These are phyloP conservation scores for Calocybe gangraenosa DNA, from an alignment of 768 basidiomycete genomes.

Conservation along the genomic window DNA sequence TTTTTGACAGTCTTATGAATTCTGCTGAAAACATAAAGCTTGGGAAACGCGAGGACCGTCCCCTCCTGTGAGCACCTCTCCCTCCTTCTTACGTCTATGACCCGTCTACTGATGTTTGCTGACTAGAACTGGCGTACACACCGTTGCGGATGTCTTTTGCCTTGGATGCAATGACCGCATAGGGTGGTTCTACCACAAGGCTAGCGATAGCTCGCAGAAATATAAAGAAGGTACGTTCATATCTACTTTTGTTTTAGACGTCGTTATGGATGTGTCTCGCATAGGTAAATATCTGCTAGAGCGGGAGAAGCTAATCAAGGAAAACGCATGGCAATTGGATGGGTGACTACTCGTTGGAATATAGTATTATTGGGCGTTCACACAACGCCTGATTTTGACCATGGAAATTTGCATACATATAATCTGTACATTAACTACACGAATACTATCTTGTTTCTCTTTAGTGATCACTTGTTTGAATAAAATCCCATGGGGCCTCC, in stretches of 20 bases:
- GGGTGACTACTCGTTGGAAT: too few species aligned
- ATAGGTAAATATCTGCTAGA: conserved; percentile 80
- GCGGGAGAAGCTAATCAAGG: conserved; percentile 74
- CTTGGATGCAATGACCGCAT: conserved; percentile 73
- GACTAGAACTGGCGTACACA: conserved; percentile 71
- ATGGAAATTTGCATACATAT: too few species aligned
- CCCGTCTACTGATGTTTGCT: conserved; percentile 1
- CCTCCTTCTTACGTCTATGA: background rate
- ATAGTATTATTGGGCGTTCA: too few species aligned
- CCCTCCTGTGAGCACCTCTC: conserved; percentile 49
- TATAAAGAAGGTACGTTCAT: conserved; percentile 71
- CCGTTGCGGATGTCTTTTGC: conserved; percentile 79
- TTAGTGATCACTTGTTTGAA: too few species aligned
- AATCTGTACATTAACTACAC: too few species aligned
- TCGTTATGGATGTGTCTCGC: background rate
- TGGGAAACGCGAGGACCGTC: conserved; percentile 70
- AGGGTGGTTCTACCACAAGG: conserved; percentile 83
- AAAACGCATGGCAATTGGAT: conserved; percentile 75
- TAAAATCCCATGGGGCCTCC: too few species aligned
- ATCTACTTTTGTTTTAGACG: background rate
- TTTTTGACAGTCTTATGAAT: conserved; percentile 58
- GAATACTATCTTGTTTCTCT: too few species aligned
- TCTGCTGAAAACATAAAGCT: conserved; percentile 72
- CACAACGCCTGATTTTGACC: too few species aligned
- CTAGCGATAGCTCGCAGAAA: conserved; percentile 71